Percentiles rank a stretch among this genome's conserved stretches.
These are phyloP conservation scores for Salisapilia sapeloensis DNA, from an alignment of 352 stramenopile genomes.

Conservation along the genomic window DNA sequence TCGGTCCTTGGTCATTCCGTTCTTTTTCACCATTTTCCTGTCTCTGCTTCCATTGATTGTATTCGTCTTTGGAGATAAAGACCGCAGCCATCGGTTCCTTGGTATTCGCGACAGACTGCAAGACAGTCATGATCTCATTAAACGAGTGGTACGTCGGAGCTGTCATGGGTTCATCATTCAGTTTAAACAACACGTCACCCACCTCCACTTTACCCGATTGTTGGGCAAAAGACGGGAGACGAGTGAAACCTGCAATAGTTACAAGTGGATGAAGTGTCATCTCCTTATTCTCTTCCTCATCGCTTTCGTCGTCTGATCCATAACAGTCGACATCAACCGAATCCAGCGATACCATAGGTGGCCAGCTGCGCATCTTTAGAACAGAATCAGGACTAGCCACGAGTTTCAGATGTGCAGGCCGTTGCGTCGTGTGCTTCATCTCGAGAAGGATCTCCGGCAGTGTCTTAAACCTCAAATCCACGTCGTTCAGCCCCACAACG, in stretches of 20 bases:
- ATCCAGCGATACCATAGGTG: conserved; percentile 69
- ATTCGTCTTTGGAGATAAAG: conserved; percentile 42
- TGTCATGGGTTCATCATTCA: conserved; percentile 42
- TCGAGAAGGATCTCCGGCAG: conserved; percentile 38
- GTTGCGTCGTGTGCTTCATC: conserved; percentile 32
- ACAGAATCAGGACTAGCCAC: conserved; percentile 56
- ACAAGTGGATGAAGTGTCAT: too few relatives aligned
- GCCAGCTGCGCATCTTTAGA: conserved; percentile 61
- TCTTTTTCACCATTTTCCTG: background rate
- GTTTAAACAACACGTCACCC: conserved; percentile 42
- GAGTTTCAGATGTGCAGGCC: conserved; percentile 58
- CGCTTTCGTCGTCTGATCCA: conserved; percentile 29
- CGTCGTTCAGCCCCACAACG: conserved; percentile 41
- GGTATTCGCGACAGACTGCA: conserved; percentile 24
- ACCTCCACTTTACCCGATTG: conserved; percentile 36
- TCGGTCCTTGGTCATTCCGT: background rate
- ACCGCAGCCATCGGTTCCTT: conserved; percentile 31
- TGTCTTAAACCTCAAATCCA: conserved; percentile 46
- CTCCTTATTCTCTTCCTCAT: conserved; percentile 35
- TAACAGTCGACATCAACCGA: background rate
- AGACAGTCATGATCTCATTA: conserved; percentile 34
- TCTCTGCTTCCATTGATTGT: conserved; percentile 3
- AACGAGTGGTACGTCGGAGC: conserved; percentile 25
- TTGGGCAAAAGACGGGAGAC: conserved; percentile 57
- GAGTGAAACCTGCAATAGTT: conserved; percentile 42